Percentiles rank a stretch among this genome's conserved stretches.
Evolutionary conservation across 2,329 filamentous ascomycete species (phyloP).

Genomic region (Exophiala aquamarina): DNA sequence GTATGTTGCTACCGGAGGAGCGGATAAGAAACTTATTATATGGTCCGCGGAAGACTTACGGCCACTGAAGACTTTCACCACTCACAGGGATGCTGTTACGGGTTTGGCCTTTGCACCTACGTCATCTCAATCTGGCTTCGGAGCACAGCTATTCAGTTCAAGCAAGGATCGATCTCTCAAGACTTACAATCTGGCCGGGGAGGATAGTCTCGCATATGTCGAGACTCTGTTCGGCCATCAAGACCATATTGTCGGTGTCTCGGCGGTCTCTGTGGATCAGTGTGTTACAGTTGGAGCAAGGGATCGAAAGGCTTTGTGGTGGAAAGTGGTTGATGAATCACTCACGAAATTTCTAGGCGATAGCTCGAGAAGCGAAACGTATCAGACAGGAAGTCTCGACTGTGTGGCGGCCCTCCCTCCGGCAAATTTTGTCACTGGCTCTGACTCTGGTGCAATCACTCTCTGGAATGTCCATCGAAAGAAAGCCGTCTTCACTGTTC

Average conservation of each 20-base stretch:
- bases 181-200: constrained; percentile 72
- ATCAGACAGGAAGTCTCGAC: constrained; percentile 82
- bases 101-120: constrained; percentile 82
- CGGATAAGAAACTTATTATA: constrained; percentile 80
- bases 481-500: constrained; percentile 80
- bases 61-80: constrained; percentile 80
- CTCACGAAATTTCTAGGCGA: constrained; percentile 94
- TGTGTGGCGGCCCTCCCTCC: constrained; percentile 86
- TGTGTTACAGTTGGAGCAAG: constrained; percentile 88
- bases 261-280: constrained; percentile 78
- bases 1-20: constrained; percentile 86
- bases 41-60: constrained; percentile 80
- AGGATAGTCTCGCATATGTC: constrained; percentile 84
- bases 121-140: constrained; percentile 45
- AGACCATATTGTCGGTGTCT: constrained; percentile 81
- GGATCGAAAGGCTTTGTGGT: constrained; percentile 86
- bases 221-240: constrained; percentile 97
- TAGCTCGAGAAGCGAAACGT: constrained; percentile 48
- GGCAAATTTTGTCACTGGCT: constrained; percentile 89
- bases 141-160: constrained; percentile 86
- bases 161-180: constrained; percentile 93
- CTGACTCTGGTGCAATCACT: constrained; percentile 82
- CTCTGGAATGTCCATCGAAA: constrained; percentile 93
- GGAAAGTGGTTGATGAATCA: constrained; percentile 95
- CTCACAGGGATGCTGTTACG: constrained; percentile 86